Base-by-base conservation (phyloP, 169 alveolate genomes). In the Toxoplasma gondii region DNA sequence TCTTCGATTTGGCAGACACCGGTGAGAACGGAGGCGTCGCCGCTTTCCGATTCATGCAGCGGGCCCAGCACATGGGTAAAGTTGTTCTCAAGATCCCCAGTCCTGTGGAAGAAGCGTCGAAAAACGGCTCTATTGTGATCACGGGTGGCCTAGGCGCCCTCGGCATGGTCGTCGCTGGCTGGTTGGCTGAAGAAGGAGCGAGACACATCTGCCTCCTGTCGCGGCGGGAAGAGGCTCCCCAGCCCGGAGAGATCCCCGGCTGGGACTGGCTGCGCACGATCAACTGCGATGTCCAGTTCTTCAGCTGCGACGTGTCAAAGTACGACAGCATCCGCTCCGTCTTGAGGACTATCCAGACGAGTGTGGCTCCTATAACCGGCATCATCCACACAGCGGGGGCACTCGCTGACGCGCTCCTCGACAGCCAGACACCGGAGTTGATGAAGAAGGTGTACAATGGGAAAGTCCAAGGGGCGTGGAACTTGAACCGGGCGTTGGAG, bases 371-470 rank as follows among this genome's bases (percentile, higher is more conserved):
- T 22, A 87, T 96, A 36, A 43, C 16, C 16, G 97, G 95, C 31
- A 92, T 96, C 29, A 91, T 96, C 38, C 97, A 96, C 83, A 96
- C 96, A 12, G 97, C 97, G 36, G 97, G 97, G 1, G 91, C 96
- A 44, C 91, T 96, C 38, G 95, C 91, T 41, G 97, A 96, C 64
- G 91, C 88, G 29, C 44, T 49, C 43, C 93, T 96, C 78, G 87
- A 86, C 34, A 45, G 86, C 17, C 97, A 94, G 69, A 91, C 96
- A 2, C 83, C 83, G 34, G 92, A 92, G 86, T 43, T 86, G n/a
- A 81, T 96, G 53, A 39, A 43, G 27, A 86, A 92, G 41, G 96
- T 94, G 27, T 94, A 91, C 69, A 80, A 45, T 41, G 96, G 96
- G 29, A 96, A 96, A 88, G 95, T 95, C 41, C 49, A 91, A 38